Evolutionary conservation across 2,329 filamentous ascomycete genomes (phyloP).

Genomic region (Fusarium clavum): DNA sequence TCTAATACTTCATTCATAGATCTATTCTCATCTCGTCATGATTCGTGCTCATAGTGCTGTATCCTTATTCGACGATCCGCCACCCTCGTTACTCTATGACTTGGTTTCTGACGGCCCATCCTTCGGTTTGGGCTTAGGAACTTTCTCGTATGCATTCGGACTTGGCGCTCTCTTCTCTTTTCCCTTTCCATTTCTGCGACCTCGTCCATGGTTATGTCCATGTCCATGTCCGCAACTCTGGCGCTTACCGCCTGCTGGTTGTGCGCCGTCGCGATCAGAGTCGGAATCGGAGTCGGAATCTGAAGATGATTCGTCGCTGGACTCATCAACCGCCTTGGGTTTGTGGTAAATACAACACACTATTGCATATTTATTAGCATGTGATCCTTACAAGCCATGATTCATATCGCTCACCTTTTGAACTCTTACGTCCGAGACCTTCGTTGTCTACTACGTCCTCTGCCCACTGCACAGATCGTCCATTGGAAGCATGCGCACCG

Average conservation of each 20-base stretch:
- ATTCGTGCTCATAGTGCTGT: conserved; percentile 3
- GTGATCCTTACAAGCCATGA: background rate
- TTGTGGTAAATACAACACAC: conserved; percentile 99
- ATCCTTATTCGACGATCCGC: background rate
- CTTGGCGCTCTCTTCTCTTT: conserved; percentile 66
- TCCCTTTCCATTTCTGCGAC: conserved; percentile 48
- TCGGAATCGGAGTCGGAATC: conserved; percentile 69
- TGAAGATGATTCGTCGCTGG: conserved; percentile 74
- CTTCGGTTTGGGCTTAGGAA: conserved; percentile 63
- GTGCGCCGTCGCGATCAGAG: conserved; percentile 46
- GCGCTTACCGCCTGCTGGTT: conserved; percentile 52
- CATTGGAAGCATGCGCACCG: conserved; percentile 58
- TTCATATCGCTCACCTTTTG: conserved; percentile 74
- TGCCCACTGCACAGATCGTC: conserved; percentile 86
- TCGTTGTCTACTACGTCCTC: conserved; percentile 96
- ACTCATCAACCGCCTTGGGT: conserved; percentile 83
- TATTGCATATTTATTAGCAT: conserved; percentile 51
- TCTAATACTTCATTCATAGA: background rate
- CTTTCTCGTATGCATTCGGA: conserved; percentile 85
- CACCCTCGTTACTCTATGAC: conserved; percentile 29
- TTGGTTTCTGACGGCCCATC: conserved; percentile 41
- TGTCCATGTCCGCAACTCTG: conserved; percentile 56
- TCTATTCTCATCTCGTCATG: conserved; percentile 34
- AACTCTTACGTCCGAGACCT: conserved; percentile 91
- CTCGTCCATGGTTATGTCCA: conserved; percentile 47